Evolutionary conservation across 2,329 filamentous ascomycete species (phyloP), one percentile per base, ranked within the genome.

Genomic region (Xylariaceae sp.): DNA sequence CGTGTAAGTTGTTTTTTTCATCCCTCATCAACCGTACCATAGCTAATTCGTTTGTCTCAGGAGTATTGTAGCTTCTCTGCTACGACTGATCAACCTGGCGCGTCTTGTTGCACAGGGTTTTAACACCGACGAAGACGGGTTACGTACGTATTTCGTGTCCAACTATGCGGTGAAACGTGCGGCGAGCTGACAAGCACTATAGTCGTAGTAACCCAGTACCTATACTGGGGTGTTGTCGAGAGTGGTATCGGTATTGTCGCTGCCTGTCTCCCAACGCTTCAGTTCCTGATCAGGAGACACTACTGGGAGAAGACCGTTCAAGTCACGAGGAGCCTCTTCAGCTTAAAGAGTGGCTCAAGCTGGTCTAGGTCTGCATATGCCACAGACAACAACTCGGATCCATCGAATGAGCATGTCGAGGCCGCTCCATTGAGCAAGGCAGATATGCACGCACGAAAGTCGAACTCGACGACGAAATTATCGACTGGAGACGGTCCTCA

Each of bases 21-120:
- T 9, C n/a, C 18, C 4, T 18, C 11, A 4, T 9, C 7, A 18
- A n/a, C 11, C 10, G 35, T 7, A 10, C 30, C 39, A 7, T 2
- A 15, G n/a, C 50, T 57, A 44, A 53, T 4, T 8, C 34, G 11
- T 2, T 17, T 13, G 11, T 34, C 30, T 18, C 44, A 60, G 58
- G n/a, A 60, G 49, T 48, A 48, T 60, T 17, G 58, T 44, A 3
- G 55, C 55, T 3, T 60, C 58, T 1, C 50, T 60, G 13, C 11
- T 55, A 15, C 54, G 58, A 23, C 58, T 61, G 8, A 49, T 61
- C 18, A 47, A 50, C 17, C 11, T 49, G 18, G 51, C 55, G 4
- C 51, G 44, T 17, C 13, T 58, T 2, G 56, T 58, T 13, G n/a
- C 47, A 7, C 37, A 53, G 3, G 56, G 45, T 6, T 58, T 50